Conservation (phyloP, 345 rosid genomes). For the Stellera chamaejasme region DNA sequence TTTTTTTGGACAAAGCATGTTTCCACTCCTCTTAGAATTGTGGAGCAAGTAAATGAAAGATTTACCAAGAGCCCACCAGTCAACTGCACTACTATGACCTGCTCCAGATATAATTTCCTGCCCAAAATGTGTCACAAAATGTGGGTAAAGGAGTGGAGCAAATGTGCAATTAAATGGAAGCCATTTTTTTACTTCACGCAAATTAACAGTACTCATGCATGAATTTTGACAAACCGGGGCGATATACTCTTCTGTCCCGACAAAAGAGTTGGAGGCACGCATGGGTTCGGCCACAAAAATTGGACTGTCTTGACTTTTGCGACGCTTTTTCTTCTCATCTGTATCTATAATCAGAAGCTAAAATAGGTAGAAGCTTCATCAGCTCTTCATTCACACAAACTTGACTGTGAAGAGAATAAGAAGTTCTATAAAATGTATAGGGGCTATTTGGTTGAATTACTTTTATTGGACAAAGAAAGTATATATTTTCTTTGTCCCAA, state of each 20-base stretch:
- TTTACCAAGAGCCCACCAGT: constrained; percentile 99
- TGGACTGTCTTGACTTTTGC: constrained; percentile 45
- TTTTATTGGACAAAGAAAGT: too few species aligned
- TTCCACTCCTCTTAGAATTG: too few species aligned
- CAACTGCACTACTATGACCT: constrained; percentile 95
- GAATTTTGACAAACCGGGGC: constrained; percentile 62
- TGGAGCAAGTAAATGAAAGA: not conserved
- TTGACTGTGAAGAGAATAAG: not conserved
- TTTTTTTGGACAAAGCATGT: too few species aligned
- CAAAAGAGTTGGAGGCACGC: constrained; percentile 97
- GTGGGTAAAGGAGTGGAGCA: not conserved
- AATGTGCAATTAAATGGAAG: not conserved
- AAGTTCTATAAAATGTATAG: not conserved
- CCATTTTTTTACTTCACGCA: not conserved
- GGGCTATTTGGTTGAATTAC: too few species aligned
- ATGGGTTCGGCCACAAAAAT: constrained; percentile 91
- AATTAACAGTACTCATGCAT: not conserved
- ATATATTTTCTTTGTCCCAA: too few species aligned
- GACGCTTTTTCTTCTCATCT: constrained; percentile 56
- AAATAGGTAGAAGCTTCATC: constrained; percentile 7
- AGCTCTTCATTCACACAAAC: constrained; percentile 4
- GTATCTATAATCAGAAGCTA: constrained; percentile 61
- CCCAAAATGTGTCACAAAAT: constrained; percentile 7
- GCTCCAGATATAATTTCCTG: constrained; percentile 89
- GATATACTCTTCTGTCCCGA: constrained; percentile 96